Percentiles rank a stretch among this genome's conserved stretches.
Evolutionary conservation across 352 stramenopile species (phyloP).

Genomic region (Pythium scleroteichum): DNA sequence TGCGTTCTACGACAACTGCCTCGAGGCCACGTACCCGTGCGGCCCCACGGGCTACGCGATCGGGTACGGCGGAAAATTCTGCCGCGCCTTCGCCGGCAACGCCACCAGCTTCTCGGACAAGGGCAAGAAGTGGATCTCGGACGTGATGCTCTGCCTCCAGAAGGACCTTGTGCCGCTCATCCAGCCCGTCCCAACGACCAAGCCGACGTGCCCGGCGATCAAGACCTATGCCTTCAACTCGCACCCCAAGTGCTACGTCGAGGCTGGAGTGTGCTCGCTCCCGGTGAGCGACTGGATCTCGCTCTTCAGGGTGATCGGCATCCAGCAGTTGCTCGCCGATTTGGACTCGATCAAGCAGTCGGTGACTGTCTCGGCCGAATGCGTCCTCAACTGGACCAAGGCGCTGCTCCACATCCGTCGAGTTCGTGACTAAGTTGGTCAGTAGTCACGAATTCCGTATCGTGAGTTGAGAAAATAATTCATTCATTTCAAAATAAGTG

Average conservation of each 20-base stretch:
- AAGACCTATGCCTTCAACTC: constrained; percentile 36
- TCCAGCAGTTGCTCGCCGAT: constrained; percentile 31
- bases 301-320: constrained; percentile 31
- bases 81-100: constrained; percentile 28
- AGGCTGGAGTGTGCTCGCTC: constrained; percentile 31
- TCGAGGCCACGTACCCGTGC: constrained; percentile 30
- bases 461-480: too few species aligned
- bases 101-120: constrained; percentile 25
- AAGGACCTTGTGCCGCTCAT: constrained; percentile 29
- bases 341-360: constrained; percentile 33
- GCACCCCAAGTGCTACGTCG: constrained; percentile 36
- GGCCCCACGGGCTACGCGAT: constrained; percentile 28
- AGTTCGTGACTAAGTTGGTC: constrained; percentile 4
- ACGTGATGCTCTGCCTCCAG: constrained; percentile 36
- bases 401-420: constrained; percentile 14
- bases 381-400: constrained; percentile 27
- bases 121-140: constrained; percentile 33
- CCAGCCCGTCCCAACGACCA: constrained; percentile 6
- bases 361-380: constrained; percentile 16
- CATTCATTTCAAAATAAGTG: too few species aligned
- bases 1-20: constrained; percentile 33
- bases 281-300: constrained; percentile 28
- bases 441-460: background rate
- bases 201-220: constrained; percentile 25
- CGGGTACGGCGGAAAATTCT: constrained; percentile 35